These are phyloP conservation scores for Plasmodium gallinaceum DNA, from an alignment of 169 alveolate genomes.

Conservation along the genomic window DNA sequence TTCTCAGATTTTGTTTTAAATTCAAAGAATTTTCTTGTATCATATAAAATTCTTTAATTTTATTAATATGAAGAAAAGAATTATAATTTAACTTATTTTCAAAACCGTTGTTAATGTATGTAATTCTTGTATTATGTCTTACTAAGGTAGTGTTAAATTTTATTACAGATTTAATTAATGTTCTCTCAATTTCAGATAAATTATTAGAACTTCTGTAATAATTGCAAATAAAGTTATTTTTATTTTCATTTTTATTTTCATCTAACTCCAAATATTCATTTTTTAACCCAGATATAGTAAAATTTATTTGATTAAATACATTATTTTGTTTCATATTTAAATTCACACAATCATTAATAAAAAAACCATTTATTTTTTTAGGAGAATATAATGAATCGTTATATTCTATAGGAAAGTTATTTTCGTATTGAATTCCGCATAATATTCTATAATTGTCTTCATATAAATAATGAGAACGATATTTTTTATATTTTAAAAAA, in stretches of 20 bases:
- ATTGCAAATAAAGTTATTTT: neutral
- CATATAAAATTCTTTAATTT: constrained; percentile 13
- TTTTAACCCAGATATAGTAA: constrained; percentile 29
- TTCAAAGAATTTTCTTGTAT: neutral
- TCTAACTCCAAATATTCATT: constrained; percentile 6
- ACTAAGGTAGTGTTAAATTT: constrained; percentile 45
- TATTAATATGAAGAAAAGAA: constrained; percentile 23
- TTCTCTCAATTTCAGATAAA: constrained; percentile 31
- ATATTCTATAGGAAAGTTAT: constrained; percentile 1
- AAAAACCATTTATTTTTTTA: constrained; percentile 8
- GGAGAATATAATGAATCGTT: constrained; percentile 11
- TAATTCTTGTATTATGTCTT: constrained; percentile 29
- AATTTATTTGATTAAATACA: constrained; percentile 18
- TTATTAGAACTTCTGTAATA: neutral
- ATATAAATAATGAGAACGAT: constrained; percentile 2
- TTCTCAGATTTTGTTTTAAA: constrained; percentile 8
- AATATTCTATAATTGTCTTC: constrained; percentile 21
- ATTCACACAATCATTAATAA: neutral
- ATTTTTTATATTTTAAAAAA: constrained; percentile 24
- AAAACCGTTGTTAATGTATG: constrained; percentile 21
- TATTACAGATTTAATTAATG: constrained; percentile 5
- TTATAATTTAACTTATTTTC: constrained; percentile 15
- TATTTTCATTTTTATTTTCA: neutral
- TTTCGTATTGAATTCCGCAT: constrained; percentile 43
- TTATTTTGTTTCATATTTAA: neutral